These are phyloP conservation scores for Dalbergia cochinchinensis DNA, from an alignment of 306 rosid species.

Conservation along the genomic window DNA sequence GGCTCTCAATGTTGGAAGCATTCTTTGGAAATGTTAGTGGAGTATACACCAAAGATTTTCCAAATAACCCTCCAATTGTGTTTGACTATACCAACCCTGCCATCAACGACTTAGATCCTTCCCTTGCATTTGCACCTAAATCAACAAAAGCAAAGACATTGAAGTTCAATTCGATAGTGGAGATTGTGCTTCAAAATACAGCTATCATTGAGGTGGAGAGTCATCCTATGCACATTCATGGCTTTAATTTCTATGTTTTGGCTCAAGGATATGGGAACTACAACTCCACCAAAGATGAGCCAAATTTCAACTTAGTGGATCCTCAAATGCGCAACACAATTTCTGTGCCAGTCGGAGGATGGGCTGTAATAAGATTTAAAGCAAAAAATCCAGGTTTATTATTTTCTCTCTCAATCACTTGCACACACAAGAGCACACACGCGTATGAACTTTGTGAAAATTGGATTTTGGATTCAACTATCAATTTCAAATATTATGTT, in stretches of 20 bases:
- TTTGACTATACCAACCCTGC: slow-evolving; percentile 56
- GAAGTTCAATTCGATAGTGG: slow-evolving; percentile 61
- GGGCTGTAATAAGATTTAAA: slow-evolving; percentile 5
- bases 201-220: slow-evolving; percentile 36
- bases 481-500: too few relatives aligned
- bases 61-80: slow-evolving; percentile 48
- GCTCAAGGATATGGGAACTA: slow-evolving; percentile 17
- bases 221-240: slow-evolving; percentile 48
- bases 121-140: slow-evolving; percentile 52
- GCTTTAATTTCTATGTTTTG: slow-evolving; percentile 34
- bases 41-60: slow-evolving; percentile 59
- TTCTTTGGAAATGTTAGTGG: slow-evolving; percentile 32
- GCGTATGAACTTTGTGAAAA: not conserved
- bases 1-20: slow-evolving; percentile 60
- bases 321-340: slow-evolving; percentile 62
- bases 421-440: too few relatives aligned
- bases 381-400: slow-evolving; percentile 45
- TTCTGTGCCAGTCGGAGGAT: slow-evolving; percentile 61
- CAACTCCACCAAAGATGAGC: slow-evolving; percentile 39
- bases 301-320: slow-evolving; percentile 52
- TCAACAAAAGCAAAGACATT: slow-evolving; percentile 57
- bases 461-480: not conserved
- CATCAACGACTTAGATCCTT: not conserved
- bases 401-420: too few relatives aligned
- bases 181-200: slow-evolving; percentile 62